These are phyloP conservation scores for Conticribra guillardii DNA, from an alignment of 108 stramenopile genomes.

Conservation along the genomic window DNA sequence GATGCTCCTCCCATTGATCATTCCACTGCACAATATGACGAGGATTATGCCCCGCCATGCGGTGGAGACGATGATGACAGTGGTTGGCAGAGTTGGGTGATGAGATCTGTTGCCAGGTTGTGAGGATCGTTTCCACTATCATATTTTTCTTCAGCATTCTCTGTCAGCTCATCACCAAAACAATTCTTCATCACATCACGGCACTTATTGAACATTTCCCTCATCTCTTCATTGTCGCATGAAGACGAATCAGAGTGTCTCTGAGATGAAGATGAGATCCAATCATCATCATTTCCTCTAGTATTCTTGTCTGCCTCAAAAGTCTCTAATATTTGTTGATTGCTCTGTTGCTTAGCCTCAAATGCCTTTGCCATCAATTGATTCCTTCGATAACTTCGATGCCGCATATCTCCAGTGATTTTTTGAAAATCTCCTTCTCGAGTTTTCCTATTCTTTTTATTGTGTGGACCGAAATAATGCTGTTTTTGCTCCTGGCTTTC, in stretches of 20 bases:
- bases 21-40: constrained; percentile 16
- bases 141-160: background rate
- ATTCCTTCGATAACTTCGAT: background rate
- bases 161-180: background rate
- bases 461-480: background rate
- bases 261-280: background rate
- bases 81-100: constrained; percentile 9
- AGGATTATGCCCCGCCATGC: constrained; percentile 15
- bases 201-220: constrained; percentile 1
- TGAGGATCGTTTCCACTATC: background rate
- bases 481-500: background rate
- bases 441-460: background rate
- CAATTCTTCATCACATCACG: constrained; percentile 5
- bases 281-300: background rate
- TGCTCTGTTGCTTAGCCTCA: background rate
- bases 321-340: background rate
- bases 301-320: too few species aligned
- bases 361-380: background rate
- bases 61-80: constrained; percentile 17
- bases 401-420: constrained; percentile 8
- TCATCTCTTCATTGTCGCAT: constrained; percentile 10
- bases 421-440: constrained; percentile 1
- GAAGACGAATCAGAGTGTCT: background rate
- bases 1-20: constrained; percentile 16
- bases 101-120: constrained; percentile 7